These are phyloP conservation scores for Aspergillus ustus DNA, from an alignment of 2,329 filamentous ascomycete species.

Conservation along the genomic window DNA sequence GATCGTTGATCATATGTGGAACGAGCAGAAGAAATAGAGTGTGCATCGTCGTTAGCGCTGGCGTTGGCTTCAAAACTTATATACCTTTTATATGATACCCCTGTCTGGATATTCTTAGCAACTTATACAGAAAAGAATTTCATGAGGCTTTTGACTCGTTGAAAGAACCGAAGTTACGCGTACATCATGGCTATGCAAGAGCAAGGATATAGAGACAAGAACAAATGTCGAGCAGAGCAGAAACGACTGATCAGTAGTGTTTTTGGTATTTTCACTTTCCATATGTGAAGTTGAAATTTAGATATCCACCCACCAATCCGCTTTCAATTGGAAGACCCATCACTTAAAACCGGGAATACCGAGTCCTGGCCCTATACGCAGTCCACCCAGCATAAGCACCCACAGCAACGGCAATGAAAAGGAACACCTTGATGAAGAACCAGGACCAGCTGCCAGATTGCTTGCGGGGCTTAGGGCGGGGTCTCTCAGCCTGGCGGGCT, in stretches of 20 bases:
- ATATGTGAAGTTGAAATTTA: conserved; percentile 2
- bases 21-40: conserved; percentile 56
- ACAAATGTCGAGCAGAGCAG: neutral
- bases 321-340: neutral
- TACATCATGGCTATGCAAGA: conserved; percentile 27
- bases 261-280: conserved; percentile 13
- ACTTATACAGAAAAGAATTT: conserved; percentile 10
- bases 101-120: neutral
- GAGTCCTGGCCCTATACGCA: conserved; percentile 70
- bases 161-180: conserved; percentile 21
- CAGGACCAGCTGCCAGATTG: conserved; percentile 63
- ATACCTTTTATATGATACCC: conserved; percentile 11
- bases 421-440: conserved; percentile 80
- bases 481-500: conserved; percentile 22
- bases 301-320: neutral
- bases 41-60: conserved; percentile 2
- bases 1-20: conserved; percentile 81
- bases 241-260: conserved; percentile 7
- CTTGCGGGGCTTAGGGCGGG: conserved; percentile 27
- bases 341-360: conserved; percentile 46
- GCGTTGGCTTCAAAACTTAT: neutral
- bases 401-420: conserved; percentile 71
- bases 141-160: conserved; percentile 21
- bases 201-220: conserved; percentile 21
- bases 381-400: conserved; percentile 87